A percentile compares a stretch with the other conserved stretches of the same genome.
Conservation (phyloP, 1,284 basidiomycete genomes). For the Malassezia psittaci region DNA sequence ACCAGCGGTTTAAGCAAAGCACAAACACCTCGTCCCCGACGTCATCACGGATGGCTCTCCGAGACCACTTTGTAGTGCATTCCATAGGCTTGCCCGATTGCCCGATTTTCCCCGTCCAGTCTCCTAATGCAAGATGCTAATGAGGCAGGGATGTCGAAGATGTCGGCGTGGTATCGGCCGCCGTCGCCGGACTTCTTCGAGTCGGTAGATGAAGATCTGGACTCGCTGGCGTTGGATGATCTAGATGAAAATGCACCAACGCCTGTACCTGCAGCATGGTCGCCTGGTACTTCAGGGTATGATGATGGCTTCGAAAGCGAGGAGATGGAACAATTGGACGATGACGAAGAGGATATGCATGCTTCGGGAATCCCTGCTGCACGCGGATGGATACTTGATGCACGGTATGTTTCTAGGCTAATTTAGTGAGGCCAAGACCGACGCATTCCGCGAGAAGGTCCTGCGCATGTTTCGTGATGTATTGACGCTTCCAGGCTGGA, state of each 20-base stretch:
- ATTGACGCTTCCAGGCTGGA: slow-evolving; percentile 34
- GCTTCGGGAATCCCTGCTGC: slow-evolving; percentile 44
- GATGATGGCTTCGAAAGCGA: slow-evolving; percentile 19
- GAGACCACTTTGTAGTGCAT: slow-evolving; percentile 16
- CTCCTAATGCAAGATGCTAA: background rate
- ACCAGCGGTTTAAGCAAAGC: background rate
- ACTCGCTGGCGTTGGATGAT: slow-evolving; percentile 7
- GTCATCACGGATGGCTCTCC: slow-evolving; percentile 10
- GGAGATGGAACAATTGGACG: slow-evolving; percentile 28
- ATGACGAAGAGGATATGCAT: slow-evolving; percentile 46
- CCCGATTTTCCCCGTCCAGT: background rate
- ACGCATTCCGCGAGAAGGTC: slow-evolving; percentile 26
- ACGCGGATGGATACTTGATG: slow-evolving; percentile 34
- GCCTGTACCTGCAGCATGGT: slow-evolving; percentile 6
- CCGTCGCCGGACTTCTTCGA: slow-evolving; percentile 10
- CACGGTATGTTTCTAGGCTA: slow-evolving; percentile 16
- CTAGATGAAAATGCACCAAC: background rate
- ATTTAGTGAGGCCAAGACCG: slow-evolving; percentile 24
- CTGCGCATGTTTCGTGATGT: slow-evolving; percentile 30
- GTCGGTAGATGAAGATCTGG: slow-evolving; percentile 11
- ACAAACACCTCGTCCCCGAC: slow-evolving; percentile 9
- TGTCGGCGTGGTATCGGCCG: slow-evolving; percentile 14
- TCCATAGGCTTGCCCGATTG: background rate
- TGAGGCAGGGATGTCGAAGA: background rate
- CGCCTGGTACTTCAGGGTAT: slow-evolving; percentile 2